These are phyloP conservation scores for Pleurotus salmoneostramineus DNA, from an alignment of 768 basidiomycete species.

Conservation along the genomic window DNA sequence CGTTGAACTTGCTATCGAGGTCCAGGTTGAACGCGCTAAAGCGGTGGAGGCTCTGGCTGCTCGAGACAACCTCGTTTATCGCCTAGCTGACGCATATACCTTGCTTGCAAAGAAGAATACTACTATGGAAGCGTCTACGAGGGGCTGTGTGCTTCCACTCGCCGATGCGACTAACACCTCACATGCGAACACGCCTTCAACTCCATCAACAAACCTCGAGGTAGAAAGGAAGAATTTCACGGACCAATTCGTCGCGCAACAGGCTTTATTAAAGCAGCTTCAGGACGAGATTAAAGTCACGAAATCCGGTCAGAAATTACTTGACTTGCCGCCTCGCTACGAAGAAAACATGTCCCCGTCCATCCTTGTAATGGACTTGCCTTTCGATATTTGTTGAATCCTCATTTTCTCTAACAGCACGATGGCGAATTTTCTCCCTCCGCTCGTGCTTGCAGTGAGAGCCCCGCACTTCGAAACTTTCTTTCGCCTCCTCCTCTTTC, in stretches of 20 bases:
- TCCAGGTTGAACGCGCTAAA: slow-evolving; percentile 48
- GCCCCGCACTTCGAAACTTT: slow-evolving; percentile 7
- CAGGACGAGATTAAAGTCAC: slow-evolving; percentile 28
- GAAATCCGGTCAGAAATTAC: slow-evolving; percentile 20
- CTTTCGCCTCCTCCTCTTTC: slow-evolving; percentile 9
- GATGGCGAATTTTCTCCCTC: slow-evolving; percentile 2
- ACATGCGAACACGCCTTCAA: not conserved
- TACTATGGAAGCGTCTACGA: slow-evolving; percentile 42
- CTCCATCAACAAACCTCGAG: slow-evolving; percentile 16
- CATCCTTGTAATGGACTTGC: not conserved
- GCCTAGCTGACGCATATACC: slow-evolving; percentile 54
- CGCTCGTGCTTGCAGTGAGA: not conserved
- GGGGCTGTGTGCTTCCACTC: slow-evolving; percentile 11
- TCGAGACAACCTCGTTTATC: slow-evolving; percentile 57
- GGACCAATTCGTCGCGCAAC: slow-evolving; percentile 34
- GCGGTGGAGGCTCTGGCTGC: slow-evolving; percentile 57
- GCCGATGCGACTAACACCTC: slow-evolving; percentile 11
- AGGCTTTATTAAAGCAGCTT: slow-evolving; percentile 33
- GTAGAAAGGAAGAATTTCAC: slow-evolving; percentile 24
- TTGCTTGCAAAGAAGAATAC: slow-evolving; percentile 60
- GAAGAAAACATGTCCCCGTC: slow-evolving; percentile 20
- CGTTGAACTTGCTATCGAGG: slow-evolving; percentile 51
- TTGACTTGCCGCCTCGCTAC: slow-evolving; percentile 35
- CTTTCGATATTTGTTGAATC: not conserved
- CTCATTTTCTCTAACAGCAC: not conserved